Conservation (phyloP, 441 rosid species). For the Jatropha podagrica region DNA sequence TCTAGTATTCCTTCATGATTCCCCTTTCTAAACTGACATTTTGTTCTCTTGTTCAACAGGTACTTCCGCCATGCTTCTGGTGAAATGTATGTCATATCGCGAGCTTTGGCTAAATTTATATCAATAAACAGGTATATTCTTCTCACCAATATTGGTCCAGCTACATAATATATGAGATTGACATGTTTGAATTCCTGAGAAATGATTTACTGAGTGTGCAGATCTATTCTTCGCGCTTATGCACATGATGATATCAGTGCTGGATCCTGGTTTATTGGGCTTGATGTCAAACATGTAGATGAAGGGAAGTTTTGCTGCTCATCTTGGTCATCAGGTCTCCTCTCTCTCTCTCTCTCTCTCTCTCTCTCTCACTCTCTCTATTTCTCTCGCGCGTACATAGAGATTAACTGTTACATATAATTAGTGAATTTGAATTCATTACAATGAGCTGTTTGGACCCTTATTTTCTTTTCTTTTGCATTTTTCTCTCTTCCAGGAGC, state of each 20-base stretch:
- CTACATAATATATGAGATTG: background rate
- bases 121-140: conserved; percentile 74
- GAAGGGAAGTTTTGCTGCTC: conserved; percentile 94
- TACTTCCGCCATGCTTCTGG: conserved; percentile 96
- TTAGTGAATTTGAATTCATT: background rate
- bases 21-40: background rate
- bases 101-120: conserved; percentile 74
- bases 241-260: conserved; percentile 90
- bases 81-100: conserved; percentile 78
- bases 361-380: conserved; percentile 18
- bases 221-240: conserved; percentile 71
- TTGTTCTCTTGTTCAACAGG: conserved; percentile 38
- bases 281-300: conserved; percentile 71
- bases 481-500: conserved; percentile 56
- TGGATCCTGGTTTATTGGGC: conserved; percentile 97
- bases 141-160: conserved; percentile 7
- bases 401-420: background rate
- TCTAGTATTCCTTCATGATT: background rate
- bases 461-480: background rate
- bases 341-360: conserved; percentile 18
- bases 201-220: conserved; percentile 34
- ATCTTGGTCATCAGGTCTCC: conserved; percentile 87
- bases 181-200: conserved; percentile 3
- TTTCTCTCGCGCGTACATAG: background rate
- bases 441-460: background rate